Percentiles rank a stretch among this genome's conserved stretches.
phyloP scores from a whole-genome alignment of 2,329 filamentous ascomycete species.

The Eutypa lata region DNA sequence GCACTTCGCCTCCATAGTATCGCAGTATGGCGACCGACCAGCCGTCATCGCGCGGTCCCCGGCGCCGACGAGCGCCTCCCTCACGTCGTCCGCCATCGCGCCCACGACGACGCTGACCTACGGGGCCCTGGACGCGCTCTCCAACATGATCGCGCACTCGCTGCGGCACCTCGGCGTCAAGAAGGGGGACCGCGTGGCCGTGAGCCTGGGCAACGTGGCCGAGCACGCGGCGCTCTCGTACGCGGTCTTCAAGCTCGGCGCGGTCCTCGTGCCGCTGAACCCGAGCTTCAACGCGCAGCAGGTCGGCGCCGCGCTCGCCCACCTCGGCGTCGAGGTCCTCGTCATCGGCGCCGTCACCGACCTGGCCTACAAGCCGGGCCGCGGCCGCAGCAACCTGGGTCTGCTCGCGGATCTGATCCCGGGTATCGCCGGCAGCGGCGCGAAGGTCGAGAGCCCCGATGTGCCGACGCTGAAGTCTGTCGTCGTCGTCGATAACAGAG shows the following conservation, averaged over 20 bases:
- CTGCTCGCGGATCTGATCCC: slow-evolving; percentile 46
- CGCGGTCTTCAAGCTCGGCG: slow-evolving; percentile 91
- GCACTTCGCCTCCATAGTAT: slow-evolving; percentile 67
- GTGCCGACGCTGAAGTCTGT: slow-evolving; percentile 70
- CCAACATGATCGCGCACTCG: slow-evolving; percentile 71
- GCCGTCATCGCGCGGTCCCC: slow-evolving; percentile 54
- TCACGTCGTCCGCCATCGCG: slow-evolving; percentile 41
- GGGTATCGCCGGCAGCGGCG: slow-evolving; percentile 21
- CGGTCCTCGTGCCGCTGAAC: slow-evolving; percentile 88
- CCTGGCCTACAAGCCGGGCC: slow-evolving; percentile 61
- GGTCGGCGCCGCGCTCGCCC: slow-evolving; percentile 72
- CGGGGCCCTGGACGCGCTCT: slow-evolving; percentile 67
- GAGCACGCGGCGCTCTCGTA: slow-evolving; percentile 86
- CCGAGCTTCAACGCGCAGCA: slow-evolving; percentile 81
- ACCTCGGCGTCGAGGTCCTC: slow-evolving; percentile 70
- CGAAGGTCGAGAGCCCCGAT: slow-evolving; percentile 35
- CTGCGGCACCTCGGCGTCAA: slow-evolving; percentile 67
- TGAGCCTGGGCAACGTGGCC: slow-evolving; percentile 80
- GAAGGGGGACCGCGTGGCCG: slow-evolving; percentile 81
- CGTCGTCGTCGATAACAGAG: slow-evolving; percentile 76
- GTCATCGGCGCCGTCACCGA: slow-evolving; percentile 88
- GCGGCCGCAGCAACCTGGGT: slow-evolving; percentile 50
- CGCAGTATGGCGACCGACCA: slow-evolving; percentile 59
- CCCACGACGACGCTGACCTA: slow-evolving; percentile 73
- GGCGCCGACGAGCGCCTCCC: slow-evolving; percentile 15